Evolutionary conservation across 2,329 filamentous ascomycete species (phyloP).

Genomic region (Aspergillus pseudoviridinutans): DNA sequence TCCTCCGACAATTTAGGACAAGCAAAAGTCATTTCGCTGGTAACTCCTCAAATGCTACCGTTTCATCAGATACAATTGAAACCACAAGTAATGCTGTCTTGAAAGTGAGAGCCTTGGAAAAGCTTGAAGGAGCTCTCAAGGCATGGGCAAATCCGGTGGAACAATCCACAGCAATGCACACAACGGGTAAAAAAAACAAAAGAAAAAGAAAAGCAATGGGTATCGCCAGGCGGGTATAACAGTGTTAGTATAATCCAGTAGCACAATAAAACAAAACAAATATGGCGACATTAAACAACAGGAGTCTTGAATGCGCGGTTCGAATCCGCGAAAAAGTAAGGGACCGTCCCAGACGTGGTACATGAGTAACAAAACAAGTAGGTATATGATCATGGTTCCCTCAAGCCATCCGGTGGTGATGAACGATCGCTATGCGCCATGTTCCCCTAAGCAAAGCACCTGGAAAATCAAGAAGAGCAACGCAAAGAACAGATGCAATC

Average conservation of each 20-base stretch:
- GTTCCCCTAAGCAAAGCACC: constrained; percentile 5
- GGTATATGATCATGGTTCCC: constrained; percentile 6
- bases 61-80: constrained; percentile 11
- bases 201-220: constrained; percentile 16
- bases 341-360: constrained; percentile 3
- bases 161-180: constrained; percentile 13
- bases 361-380: constrained; percentile 7
- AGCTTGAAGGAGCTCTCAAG: constrained; percentile 5
- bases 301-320: constrained; percentile 7
- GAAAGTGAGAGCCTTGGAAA: background rate
- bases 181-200: constrained; percentile 4
- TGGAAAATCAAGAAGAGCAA: constrained; percentile 4
- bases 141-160: constrained; percentile 5
- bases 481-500: constrained; percentile 8
- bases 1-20: constrained; percentile 14
- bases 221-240: constrained; percentile 22
- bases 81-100: constrained; percentile 7
- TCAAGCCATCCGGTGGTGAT: constrained; percentile 10
- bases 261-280: constrained; percentile 10
- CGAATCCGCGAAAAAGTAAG: constrained; percentile 5
- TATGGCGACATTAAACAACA: background rate
- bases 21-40: constrained; percentile 16
- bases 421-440: constrained; percentile 9
- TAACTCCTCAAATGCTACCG: constrained; percentile 21
- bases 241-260: constrained; percentile 12